phyloP scores from a whole-genome alignment of 352 stramenopile species.

The Phytophthora podocarpi region DNA sequence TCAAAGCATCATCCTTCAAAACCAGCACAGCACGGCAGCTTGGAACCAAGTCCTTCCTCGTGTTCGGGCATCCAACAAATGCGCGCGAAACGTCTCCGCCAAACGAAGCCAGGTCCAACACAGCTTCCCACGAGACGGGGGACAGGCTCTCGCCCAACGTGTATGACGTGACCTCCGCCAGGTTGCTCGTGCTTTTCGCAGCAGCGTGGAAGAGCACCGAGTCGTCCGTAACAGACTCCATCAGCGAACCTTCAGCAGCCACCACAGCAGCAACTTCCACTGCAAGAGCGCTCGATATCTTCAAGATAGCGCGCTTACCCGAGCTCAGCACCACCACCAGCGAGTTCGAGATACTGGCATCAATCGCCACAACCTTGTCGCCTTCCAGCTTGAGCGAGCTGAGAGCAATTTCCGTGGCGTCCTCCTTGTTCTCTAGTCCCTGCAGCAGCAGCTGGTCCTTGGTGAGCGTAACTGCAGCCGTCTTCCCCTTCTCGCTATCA shows the following conservation, averaged over 20 bases:
- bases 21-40: conserved; percentile 68
- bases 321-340: conserved; percentile 58
- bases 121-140: conserved; percentile 46
- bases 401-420: conserved; percentile 32
- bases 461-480: conserved; percentile 37
- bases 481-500: conserved; percentile 38
- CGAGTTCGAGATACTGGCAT: conserved; percentile 44
- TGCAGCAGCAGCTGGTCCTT: conserved; percentile 42
- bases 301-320: conserved; percentile 65
- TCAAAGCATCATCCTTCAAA: conserved; percentile 70
- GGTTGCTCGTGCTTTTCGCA: conserved; percentile 21
- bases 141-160: conserved; percentile 33
- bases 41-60: conserved; percentile 57
- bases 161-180: conserved; percentile 55
- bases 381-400: conserved; percentile 41
- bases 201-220: conserved; percentile 60
- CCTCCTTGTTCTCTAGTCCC: conserved; percentile 39
- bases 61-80: conserved; percentile 61
- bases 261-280: conserved; percentile 51
- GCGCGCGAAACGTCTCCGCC: conserved; percentile 52
- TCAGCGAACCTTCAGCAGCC: conserved; percentile 42
- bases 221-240: conserved; percentile 64
- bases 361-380: conserved; percentile 46
- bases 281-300: conserved; percentile 44
- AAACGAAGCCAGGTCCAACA: conserved; percentile 56